Evolutionary conservation across 371 early-diverging fungal species (phyloP).

Genomic region (Nematocida sp.): DNA sequence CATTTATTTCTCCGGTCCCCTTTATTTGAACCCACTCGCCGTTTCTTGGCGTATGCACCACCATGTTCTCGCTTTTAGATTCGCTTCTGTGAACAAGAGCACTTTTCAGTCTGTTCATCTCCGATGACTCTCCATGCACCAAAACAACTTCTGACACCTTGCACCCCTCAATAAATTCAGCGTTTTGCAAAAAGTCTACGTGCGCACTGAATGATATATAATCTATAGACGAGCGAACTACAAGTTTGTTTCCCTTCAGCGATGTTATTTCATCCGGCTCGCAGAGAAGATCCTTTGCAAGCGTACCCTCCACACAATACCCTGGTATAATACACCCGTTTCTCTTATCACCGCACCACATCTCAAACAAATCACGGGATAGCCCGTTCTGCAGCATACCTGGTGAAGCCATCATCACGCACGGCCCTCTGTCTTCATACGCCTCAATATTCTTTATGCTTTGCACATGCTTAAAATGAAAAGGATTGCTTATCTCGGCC

Average conservation of each 20-base stretch:
- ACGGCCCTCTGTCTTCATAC: constrained; percentile 92
- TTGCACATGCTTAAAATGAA: constrained; percentile 91
- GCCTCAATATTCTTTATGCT: constrained; percentile 79
- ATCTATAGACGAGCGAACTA: constrained; percentile 82
- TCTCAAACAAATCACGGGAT: constrained; percentile 90
- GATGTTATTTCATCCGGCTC: constrained; percentile 83
- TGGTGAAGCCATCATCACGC: constrained; percentile 98
- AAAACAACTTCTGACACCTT: constrained; percentile 87
- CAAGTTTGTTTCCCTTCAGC: constrained; percentile 82
- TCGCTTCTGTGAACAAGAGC: constrained; percentile 80
- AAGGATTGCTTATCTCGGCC: constrained; percentile 86
- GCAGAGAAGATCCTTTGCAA: constrained; percentile 87
- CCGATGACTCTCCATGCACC: constrained; percentile 96
- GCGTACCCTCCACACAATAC: constrained; percentile 96
- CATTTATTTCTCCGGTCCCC: constrained; percentile 74
- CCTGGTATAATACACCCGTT: constrained; percentile 96
- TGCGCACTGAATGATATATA: constrained; percentile 98
- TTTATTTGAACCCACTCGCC: constrained; percentile 84
- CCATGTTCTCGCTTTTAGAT: constrained; percentile 77
- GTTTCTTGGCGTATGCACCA: constrained; percentile 83
- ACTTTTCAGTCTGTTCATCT: constrained; percentile 88
- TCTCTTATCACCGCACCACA: constrained; percentile 88
- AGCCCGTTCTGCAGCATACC: constrained; percentile 99
- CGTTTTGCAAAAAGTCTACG: constrained; percentile 96
- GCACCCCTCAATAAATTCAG: constrained; percentile 91